Base-by-base conservation (phyloP, 2,329 filamentous ascomycete genomes). In the Fusarium heterosporum region DNA sequence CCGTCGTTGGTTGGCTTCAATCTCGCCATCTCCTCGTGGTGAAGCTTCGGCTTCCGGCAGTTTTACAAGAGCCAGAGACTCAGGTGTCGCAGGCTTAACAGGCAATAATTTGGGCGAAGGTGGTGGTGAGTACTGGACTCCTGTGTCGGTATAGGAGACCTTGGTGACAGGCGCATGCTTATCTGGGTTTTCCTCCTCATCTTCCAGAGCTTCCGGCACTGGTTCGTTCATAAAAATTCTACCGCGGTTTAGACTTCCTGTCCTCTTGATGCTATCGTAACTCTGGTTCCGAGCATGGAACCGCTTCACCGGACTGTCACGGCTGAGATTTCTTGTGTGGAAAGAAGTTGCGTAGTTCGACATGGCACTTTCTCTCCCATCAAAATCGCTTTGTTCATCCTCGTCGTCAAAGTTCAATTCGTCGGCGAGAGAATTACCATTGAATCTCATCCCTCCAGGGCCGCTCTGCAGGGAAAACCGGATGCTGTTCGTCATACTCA, bases 401-500 rank as follows among this genome's bases (percentile, higher is more conserved):
- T 95, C 92, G 62, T 92, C 91, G 57, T 94, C 92, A 64, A 97
- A 91, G 64, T 92, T 90, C 54, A 99, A 85, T 79, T 99, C 96
- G 71, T 98, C 94, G 1, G 96, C 96, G 39, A 99, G 83, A 64
- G 91, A 97, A 60, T 93, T 79, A 2, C 90, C 91, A 70, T 88
- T 89, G 6, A 81, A 74, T 73, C 89, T 90, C 19, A 81, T 79
- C 11, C 81, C 77, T 6, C 84, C 85, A 9, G 80, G 78, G n/a
- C 85, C 83, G 64, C 84, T 89, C 64, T 91, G 81, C 25, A 90
- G 80, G 3, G 93, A 96, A 74, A 90, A 92, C 29, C 93, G 88
- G 64, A 93, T 85, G 75, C 89, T 83, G 84, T 90, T 84, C 77
- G 90, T 83, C 81, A 90, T 84, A 75, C 91, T 93, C 82, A 89